A percentile compares a stretch with the other conserved stretches of the same genome.
These are phyloP conservation scores for Fusarium sp. DNA, from an alignment of 2,329 filamentous ascomycete species.

Conservation along the genomic window DNA sequence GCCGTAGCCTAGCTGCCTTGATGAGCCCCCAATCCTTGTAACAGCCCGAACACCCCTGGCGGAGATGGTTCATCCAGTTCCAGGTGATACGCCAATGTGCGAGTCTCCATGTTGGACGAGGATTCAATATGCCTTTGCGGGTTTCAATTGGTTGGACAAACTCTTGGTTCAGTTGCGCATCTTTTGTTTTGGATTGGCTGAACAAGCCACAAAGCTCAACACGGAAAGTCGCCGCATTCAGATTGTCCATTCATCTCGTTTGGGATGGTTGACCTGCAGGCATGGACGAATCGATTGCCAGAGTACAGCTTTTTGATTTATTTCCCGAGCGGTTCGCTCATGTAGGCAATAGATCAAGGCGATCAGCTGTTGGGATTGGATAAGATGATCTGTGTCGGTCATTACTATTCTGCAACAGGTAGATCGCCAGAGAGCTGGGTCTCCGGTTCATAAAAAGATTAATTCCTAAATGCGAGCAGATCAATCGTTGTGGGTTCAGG, in stretches of 20 bases:
- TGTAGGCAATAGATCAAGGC: conserved; percentile 1
- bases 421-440: background rate
- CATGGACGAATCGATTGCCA: conserved; percentile 29
- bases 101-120: conserved; percentile 9
- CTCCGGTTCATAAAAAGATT: conserved; percentile 3
- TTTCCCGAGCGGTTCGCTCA: conserved; percentile 18
- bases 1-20: conserved; percentile 19
- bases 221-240: conserved; percentile 20
- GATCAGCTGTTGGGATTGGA: conserved; percentile 33
- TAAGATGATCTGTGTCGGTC: conserved; percentile 3
- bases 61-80: conserved; percentile 36
- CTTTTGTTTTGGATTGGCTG: conserved; percentile 18
- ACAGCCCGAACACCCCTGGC: conserved; percentile 34
- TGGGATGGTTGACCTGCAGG: conserved; percentile 23
- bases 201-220: conserved; percentile 20
- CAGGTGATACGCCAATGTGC: conserved; percentile 24
- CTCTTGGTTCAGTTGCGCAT: conserved; percentile 24
- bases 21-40: conserved; percentile 24
- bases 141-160: conserved; percentile 29
- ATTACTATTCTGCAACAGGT: background rate
- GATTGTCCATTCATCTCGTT: conserved; percentile 37
- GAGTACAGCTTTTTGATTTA: conserved; percentile 24
- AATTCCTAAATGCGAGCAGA: conserved; percentile 25
- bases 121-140: conserved; percentile 25
- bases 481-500: conserved; percentile 21